Percentiles rank a stretch among this genome's conserved stretches.
Conservation (phyloP, 345 rosid species). For the Excoecaria cochinchinensis region DNA sequence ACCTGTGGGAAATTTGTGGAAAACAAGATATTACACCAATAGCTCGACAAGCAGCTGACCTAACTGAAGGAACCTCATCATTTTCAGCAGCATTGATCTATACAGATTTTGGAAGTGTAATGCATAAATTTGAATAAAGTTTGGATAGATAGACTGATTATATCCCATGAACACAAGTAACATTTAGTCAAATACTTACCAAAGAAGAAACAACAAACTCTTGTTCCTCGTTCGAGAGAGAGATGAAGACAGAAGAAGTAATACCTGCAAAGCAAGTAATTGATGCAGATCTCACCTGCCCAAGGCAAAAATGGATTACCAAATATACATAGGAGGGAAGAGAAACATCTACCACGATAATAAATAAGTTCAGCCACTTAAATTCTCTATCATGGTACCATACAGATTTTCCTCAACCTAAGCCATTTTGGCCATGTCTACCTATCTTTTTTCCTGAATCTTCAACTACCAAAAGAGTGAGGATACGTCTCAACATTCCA, state of each 20-base stretch:
- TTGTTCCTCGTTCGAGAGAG: constrained; percentile 54
- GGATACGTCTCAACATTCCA: not conserved
- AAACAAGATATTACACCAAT: constrained; percentile 89
- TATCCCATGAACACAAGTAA: constrained; percentile 2
- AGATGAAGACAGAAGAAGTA: constrained; percentile 67
- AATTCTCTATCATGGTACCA: constrained; percentile 5
- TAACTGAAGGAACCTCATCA: constrained; percentile 74
- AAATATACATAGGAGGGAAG: constrained; percentile 4
- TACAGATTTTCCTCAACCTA: not conserved
- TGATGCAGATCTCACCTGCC: constrained; percentile 80
- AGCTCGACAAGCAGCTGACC: constrained; percentile 96
- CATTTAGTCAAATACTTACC: constrained; percentile 41
- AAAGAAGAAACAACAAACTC: constrained; percentile 63
- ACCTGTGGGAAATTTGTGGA: constrained; percentile 68
- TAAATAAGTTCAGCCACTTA: not conserved
- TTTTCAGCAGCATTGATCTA: constrained; percentile 64
- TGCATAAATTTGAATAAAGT: constrained; percentile 17
- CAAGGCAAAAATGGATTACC: constrained; percentile 14
- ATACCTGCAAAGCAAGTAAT: constrained; percentile 94
- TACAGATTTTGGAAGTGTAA: constrained; percentile 23
- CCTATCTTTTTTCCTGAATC: not conserved
- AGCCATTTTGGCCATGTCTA: not conserved
- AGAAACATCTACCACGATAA: constrained; percentile 6
- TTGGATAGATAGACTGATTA: constrained; percentile 5
- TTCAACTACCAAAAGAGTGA: not conserved